Conservation (phyloP, 1,139 yeast genomes). For the Candida labiduridarum region DNA sequence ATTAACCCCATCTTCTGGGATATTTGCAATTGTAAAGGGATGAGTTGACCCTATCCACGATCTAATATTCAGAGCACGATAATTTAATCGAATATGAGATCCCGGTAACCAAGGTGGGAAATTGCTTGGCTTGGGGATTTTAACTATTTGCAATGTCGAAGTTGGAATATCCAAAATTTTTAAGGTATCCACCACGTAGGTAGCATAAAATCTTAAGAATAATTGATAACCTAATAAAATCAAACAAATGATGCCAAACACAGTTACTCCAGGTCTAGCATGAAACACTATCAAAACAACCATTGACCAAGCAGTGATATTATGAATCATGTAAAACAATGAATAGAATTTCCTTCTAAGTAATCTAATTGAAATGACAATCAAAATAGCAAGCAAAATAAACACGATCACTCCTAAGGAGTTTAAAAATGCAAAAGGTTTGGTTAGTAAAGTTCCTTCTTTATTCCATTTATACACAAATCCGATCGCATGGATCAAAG, state of each 20-base stretch:
- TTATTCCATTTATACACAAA: constrained; percentile 50
- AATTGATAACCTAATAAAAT: constrained; percentile 26
- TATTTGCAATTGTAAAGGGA: constrained; percentile 37
- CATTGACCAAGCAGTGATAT: constrained; percentile 31
- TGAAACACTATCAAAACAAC: constrained; percentile 37
- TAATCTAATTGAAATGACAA: constrained; percentile 53
- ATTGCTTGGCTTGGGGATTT: constrained; percentile 26
- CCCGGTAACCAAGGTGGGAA: constrained; percentile 37
- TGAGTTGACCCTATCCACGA: constrained; percentile 40
- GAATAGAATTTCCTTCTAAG: constrained; percentile 29
- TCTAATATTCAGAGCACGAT: constrained; percentile 17
- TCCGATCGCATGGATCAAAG: constrained; percentile 59
- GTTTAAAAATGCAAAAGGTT: constrained; percentile 51
- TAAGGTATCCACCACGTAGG: constrained; percentile 14
- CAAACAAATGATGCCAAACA: constrained; percentile 22
- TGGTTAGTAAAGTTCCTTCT: constrained; percentile 33
- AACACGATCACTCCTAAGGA: constrained; percentile 64
- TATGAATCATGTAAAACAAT: constrained; percentile 39
- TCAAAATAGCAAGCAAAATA: constrained; percentile 42
- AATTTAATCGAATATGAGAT: constrained; percentile 38
- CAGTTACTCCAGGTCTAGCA: constrained; percentile 46
- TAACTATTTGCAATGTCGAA: constrained; percentile 29
- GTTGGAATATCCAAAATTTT: constrained; percentile 15
- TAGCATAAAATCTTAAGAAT: constrained; percentile 21
- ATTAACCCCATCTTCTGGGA: constrained; percentile 15